Percentiles rank a stretch among this genome's conserved stretches.
Conservation (phyloP, 2,329 filamentous ascomycete species). For the Akanthomyces dipterigenus region DNA sequence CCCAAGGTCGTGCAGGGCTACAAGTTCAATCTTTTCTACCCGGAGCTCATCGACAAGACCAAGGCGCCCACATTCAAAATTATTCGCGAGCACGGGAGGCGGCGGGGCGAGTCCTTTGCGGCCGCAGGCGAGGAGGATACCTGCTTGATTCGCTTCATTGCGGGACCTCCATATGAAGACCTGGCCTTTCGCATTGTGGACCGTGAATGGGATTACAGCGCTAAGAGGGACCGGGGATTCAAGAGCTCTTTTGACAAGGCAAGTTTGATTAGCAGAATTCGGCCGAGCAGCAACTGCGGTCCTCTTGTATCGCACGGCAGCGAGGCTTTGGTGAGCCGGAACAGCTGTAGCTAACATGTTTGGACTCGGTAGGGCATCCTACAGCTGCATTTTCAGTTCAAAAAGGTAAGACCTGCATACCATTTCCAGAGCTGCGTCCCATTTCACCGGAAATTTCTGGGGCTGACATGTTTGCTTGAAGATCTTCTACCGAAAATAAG, state of each 20-base stretch:
- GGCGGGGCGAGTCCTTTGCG: slow-evolving; percentile 85
- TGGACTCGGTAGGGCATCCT: slow-evolving; percentile 65
- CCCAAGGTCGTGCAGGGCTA: slow-evolving; percentile 98
- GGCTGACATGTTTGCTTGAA: slow-evolving; percentile 22
- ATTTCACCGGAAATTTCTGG: slow-evolving; percentile 9
- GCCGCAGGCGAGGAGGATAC: slow-evolving; percentile 95
- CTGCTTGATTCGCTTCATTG: slow-evolving; percentile 91
- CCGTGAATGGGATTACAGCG: slow-evolving; percentile 98
- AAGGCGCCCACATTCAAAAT: slow-evolving; percentile 96
- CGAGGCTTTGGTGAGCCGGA: not conserved
- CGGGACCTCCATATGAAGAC: slow-evolving; percentile 92
- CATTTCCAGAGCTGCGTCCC: not conserved
- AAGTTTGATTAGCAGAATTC: slow-evolving; percentile 28
- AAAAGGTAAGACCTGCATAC: slow-evolving; percentile 60
- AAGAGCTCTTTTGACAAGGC: slow-evolving; percentile 97
- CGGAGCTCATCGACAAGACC: slow-evolving; percentile 88
- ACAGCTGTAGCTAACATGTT: not conserved
- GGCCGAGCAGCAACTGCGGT: not conserved
- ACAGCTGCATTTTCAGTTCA: slow-evolving; percentile 97
- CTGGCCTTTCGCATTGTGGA: slow-evolving; percentile 96
- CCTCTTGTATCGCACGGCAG: not conserved
- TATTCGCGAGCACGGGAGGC: slow-evolving; percentile 83
- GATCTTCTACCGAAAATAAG: slow-evolving; percentile 52
- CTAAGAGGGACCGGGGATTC: slow-evolving; percentile 90
- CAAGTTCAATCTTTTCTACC: slow-evolving; percentile 99